Conservation (phyloP, 1,284 basidiomycete species). For the Moniliella sp. region DNA sequence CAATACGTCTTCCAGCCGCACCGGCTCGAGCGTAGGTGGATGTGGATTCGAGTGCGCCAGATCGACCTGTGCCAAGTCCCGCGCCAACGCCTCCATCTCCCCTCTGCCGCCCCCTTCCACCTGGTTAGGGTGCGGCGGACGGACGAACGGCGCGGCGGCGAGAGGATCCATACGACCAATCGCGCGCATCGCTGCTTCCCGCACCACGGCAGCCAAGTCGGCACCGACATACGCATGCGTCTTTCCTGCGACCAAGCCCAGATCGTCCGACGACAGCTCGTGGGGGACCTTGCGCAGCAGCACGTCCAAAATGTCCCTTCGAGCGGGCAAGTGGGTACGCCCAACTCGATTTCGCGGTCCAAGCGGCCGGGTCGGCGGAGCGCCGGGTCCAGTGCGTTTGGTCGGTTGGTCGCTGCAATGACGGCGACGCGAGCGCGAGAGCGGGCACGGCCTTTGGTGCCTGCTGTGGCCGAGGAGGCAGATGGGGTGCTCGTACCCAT, state of each 20-base stretch:
- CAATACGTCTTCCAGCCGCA: conserved; percentile 48
- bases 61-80: no score
- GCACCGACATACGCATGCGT: conserved; percentile 96
- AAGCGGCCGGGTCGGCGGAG: conserved; percentile 78
- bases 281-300: conserved; percentile 62
- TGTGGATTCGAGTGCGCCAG: no score
- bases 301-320: conserved; percentile 61
- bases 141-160: no score
- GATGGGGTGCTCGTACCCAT: conserved; percentile 37
- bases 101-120: no score
- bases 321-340: conserved; percentile 68
- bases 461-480: conserved; percentile 1
- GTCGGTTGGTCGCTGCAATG: conserved; percentile 87
- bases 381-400: conserved; percentile 89
- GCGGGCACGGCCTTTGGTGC: not conserved
- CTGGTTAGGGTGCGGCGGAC: no score
- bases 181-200: conserved; percentile 72
- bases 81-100: no score
- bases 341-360: conserved; percentile 90
- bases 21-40: not conserved
- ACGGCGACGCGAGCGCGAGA: conserved; percentile 53
- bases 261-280: conserved; percentile 43
- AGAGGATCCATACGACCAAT: no score
- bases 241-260: conserved; percentile 49
- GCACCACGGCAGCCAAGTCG: conserved; percentile 70